phyloP scores from a whole-genome alignment of 306 rosid genomes.

The Hippophae tibetana region DNA sequence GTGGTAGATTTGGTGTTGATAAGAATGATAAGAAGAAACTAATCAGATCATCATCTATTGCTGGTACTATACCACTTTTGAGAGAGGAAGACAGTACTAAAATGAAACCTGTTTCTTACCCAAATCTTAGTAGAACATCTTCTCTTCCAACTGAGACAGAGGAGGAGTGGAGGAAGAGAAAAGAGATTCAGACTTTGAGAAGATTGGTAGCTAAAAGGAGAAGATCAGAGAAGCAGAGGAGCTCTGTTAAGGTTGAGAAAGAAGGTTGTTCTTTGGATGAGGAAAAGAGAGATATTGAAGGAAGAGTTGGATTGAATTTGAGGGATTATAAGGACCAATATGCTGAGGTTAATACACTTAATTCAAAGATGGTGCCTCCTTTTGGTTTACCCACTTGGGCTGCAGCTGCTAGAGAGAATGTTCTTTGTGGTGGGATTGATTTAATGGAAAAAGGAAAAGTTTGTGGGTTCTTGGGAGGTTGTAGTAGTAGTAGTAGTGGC shows the following conservation, averaged over 20 bases:
- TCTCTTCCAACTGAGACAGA: conserved; percentile 89
- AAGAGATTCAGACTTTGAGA: conserved; percentile 78
- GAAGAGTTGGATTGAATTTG: conserved; percentile 6
- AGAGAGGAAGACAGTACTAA: conserved; percentile 27
- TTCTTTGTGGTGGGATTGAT: conserved; percentile 23
- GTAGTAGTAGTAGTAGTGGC: too few species aligned
- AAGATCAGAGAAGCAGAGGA: conserved; percentile 80
- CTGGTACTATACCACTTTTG: conserved; percentile 54
- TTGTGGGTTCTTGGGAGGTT: conserved; percentile 23
- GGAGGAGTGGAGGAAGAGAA: conserved; percentile 95
- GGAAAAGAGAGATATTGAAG: conserved; percentile 11
- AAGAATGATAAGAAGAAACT: conserved; percentile 49
- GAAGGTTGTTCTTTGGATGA: conserved; percentile 36
- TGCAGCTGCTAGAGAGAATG: conserved; percentile 34
- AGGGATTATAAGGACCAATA: conserved; percentile 15
- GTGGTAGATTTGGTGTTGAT: conserved; percentile 85
- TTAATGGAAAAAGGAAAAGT: conserved; percentile 31
- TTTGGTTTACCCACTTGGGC: conserved; percentile 34
- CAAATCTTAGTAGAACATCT: conserved; percentile 45
- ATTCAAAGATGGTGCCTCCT: conserved; percentile 17
- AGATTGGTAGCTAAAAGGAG: conserved; percentile 84
- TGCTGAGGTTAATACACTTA: conserved; percentile 9
- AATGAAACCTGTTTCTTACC: conserved; percentile 23
- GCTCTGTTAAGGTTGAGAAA: conserved; percentile 26
- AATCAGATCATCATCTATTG: conserved; percentile 60